Percentiles rank a stretch among this genome's conserved stretches.
Conservation (phyloP, 495 filamentous ascomycete species). For the Achaetomiella virescens region DNA sequence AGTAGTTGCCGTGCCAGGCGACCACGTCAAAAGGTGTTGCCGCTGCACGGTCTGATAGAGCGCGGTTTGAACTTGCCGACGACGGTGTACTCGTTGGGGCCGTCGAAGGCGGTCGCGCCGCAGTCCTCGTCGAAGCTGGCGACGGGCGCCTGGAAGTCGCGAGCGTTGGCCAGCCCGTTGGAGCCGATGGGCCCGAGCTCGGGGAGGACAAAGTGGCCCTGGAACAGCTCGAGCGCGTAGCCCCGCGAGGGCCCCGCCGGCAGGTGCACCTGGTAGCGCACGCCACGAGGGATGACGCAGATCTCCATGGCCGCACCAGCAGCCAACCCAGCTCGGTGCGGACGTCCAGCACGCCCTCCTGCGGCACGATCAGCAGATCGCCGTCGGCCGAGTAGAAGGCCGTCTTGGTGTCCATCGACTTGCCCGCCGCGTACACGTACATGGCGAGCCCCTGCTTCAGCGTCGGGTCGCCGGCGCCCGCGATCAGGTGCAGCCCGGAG, state of each 20-base stretch:
- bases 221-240: conserved; percentile 83
- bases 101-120: conserved; percentile 34
- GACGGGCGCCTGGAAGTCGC: conserved; percentile 82
- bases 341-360: conserved; percentile 79
- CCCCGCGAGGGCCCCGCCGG: conserved; percentile 60
- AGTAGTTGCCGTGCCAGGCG: conserved; percentile 75
- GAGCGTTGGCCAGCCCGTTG: conserved; percentile 78
- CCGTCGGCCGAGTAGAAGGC: conserved; percentile 91
- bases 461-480: conserved; percentile 76
- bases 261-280: conserved; percentile 70
- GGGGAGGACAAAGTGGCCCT: conserved; percentile 76
- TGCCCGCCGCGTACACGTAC: conserved; percentile 73
- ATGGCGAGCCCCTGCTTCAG: conserved; percentile 77
- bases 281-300: conserved; percentile 76
- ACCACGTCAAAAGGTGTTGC: conserved; percentile 81
- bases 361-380: conserved; percentile 78
- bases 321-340: conserved; percentile 78
- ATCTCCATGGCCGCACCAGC: conserved; percentile 88
- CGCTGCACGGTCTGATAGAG: conserved; percentile 67
- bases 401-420: conserved; percentile 64
- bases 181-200: conserved; percentile 87
- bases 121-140: conserved; percentile 64
- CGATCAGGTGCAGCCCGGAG: conserved; percentile 67
- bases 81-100: conserved; percentile 49
- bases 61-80: conserved; percentile 74